Base-by-base conservation (phyloP, 2,329 filamentous ascomycete genomes). In the Macroventuria anomochaeta region DNA sequence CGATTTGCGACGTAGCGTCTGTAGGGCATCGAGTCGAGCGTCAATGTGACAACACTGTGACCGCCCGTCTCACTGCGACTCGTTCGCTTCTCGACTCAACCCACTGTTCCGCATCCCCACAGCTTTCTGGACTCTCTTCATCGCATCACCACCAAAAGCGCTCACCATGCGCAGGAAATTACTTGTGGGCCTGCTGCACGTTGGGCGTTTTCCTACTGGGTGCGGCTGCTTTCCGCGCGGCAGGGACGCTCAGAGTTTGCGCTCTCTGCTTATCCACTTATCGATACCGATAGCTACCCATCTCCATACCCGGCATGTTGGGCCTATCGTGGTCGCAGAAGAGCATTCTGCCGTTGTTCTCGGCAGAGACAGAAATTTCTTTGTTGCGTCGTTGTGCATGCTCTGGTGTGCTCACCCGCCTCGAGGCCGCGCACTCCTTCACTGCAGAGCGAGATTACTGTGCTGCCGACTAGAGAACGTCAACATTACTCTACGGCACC, bases 261-360 rank as follows among this genome's bases (percentile, higher is more conserved):
- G 44, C 54, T 64, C 40, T 59, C 61, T 63, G 69, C 61, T 63
- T 70, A 69, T 70, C 69, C 67, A 67, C 68, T 63, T 70, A 71
- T 72, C 70, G 67, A 71, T 71, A 68, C 49, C 68, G 65, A 71
- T 69, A 64, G 42, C 62, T 63, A 61, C 50, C 65, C 68, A 53
- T 65, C 62, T 57, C 64, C 65, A 62, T 62, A 61, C 21, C 52
- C 62, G 42, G 49, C 38, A 34, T 26, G 29, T 55, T 55, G 53
- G 46, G 31, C 64, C 64, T 62, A 58, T 63, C 55, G 53, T 52
- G 40, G 53, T 48, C 43, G 38, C 46, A 39, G 36, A 40, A 37
- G 36, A 39, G 18, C 34, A 38, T 49, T 48, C 34, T 47, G 38
- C 34, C 34, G 21, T 41, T 44, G 28, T 48, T 46, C 44, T 57